Conservation (phyloP, 2,329 filamentous ascomycete genomes). For the Fusarium equiseti region DNA sequence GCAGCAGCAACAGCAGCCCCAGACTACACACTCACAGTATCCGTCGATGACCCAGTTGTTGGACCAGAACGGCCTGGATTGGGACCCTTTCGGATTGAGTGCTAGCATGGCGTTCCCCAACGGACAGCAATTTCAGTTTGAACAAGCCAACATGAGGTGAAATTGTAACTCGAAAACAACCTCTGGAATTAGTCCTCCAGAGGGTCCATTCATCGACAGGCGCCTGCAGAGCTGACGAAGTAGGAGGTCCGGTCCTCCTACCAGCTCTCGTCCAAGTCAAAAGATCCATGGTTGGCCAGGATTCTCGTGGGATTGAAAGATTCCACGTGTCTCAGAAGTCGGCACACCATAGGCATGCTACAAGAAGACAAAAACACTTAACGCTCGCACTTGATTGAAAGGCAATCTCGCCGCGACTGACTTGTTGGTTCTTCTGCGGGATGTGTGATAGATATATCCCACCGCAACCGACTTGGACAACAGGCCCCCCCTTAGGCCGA, state of each 20-base stretch:
- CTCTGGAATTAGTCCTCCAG: constrained; percentile 22
- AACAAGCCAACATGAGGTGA: constrained; percentile 68
- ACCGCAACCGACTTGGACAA: constrained; percentile 29
- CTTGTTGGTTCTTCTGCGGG: constrained; percentile 37
- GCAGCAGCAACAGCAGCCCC: constrained; percentile 20
- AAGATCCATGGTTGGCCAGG: constrained; percentile 17
- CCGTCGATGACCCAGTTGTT: constrained; percentile 71
- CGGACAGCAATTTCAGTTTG: constrained; percentile 82
- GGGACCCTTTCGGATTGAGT: constrained; percentile 92
- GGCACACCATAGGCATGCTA: constrained; percentile 18
- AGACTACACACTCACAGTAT: constrained; percentile 61
- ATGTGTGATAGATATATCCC: constrained; percentile 47
- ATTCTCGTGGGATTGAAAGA: constrained; percentile 19
- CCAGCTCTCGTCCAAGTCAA: constrained; percentile 26
- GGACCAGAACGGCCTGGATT: constrained; percentile 84
- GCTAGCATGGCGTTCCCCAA: constrained; percentile 93
- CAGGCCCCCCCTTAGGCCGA: constrained; percentile 9
- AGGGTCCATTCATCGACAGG: constrained; percentile 27
- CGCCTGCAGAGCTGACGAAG: constrained; percentile 24
- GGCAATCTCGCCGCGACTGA: constrained; percentile 41
- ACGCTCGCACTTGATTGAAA: constrained; percentile 42
- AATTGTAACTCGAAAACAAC: constrained; percentile 11
- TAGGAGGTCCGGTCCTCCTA: constrained; percentile 10
- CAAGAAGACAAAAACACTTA: constrained; percentile 31
- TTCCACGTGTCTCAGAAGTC: constrained; percentile 1